Conservation (phyloP, 495 filamentous ascomycete genomes). For the Penicillium steckii region DNA sequence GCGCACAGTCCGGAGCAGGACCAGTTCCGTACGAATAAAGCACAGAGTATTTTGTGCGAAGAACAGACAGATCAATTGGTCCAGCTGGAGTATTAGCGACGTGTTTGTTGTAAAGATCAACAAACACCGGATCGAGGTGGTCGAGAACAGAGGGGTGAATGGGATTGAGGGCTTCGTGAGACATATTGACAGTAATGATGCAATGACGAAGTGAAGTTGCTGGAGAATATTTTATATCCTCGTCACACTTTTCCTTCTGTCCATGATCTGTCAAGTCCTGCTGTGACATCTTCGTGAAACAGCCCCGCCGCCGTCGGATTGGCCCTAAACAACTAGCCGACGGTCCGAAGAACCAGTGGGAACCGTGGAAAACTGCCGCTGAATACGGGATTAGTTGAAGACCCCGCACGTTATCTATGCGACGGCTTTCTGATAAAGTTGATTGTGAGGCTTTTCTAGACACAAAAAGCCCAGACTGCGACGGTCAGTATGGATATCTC, state of each 20-base stretch:
- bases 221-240: conserved; percentile 5
- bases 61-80: conserved; percentile 26
- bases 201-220: neutral
- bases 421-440: conserved; percentile 21
- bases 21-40: conserved; percentile 32
- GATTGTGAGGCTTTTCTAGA: neutral
- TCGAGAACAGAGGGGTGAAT: conserved; percentile 29
- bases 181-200: conserved; percentile 6
- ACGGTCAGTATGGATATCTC: neutral
- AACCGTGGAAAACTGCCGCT: neutral
- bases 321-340: conserved; percentile 7
- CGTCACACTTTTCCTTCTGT: neutral
- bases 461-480: conserved; percentile 10
- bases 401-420: conserved; percentile 31
- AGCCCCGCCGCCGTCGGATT: conserved; percentile 16
- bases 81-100: conserved; percentile 28
- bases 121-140: conserved; percentile 27
- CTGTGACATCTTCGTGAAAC: neutral
- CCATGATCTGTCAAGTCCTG: neutral
- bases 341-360: conserved; percentile 5
- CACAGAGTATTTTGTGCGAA: conserved; percentile 29
- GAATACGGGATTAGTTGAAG: neutral
- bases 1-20: conserved; percentile 24
- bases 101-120: conserved; percentile 30
- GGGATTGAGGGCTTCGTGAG: conserved; percentile 32